Conservation (phyloP, 768 basidiomycete genomes). For the Gymnopilus dilepis region DNA sequence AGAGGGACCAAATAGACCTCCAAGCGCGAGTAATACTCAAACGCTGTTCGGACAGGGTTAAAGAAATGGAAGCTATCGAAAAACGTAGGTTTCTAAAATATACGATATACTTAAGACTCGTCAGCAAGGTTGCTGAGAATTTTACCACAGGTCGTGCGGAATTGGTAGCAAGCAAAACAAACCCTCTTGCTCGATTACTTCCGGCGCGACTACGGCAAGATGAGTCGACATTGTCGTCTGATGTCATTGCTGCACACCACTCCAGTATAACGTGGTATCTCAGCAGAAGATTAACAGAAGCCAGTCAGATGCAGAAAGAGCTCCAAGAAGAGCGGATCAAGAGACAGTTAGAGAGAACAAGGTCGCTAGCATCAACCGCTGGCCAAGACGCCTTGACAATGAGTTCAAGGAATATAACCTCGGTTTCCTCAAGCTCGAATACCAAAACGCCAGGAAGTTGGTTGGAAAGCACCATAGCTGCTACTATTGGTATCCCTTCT, state of each 20-base stretch:
- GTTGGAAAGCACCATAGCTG: conserved; percentile 67
- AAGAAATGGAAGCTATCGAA: conserved; percentile 87
- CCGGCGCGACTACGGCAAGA: conserved; percentile 72
- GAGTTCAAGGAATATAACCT: conserved; percentile 34
- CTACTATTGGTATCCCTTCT: conserved; percentile 57
- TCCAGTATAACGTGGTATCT: conserved; percentile 94
- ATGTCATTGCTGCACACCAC: conserved; percentile 90
- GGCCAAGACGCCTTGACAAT: conserved; percentile 63
- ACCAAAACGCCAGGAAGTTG: conserved; percentile 48
- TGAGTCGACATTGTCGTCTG: conserved; percentile 55
- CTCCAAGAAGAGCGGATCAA: conserved; percentile 95
- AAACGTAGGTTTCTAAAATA: conserved; percentile 64
- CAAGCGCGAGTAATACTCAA: conserved; percentile 87
- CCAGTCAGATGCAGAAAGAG: conserved; percentile 79
- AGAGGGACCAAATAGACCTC: conserved; percentile 95
- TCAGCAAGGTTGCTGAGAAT: conserved; percentile 18
- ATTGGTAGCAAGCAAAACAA: conserved; percentile 65
- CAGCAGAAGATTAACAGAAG: conserved; percentile 76
- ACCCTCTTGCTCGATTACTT: conserved; percentile 71
- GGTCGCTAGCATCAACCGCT: conserved; percentile 83
- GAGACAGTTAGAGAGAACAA: conserved; percentile 83
- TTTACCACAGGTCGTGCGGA: conserved; percentile 63
- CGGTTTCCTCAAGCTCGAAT: conserved; percentile 19
- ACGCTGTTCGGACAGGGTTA: conserved; percentile 85
- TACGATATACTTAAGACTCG: conserved; percentile 19